These are phyloP conservation scores for Fusarium fujikuroi DNA, from an alignment of 2,329 filamentous ascomycete species.

Conservation along the genomic window DNA sequence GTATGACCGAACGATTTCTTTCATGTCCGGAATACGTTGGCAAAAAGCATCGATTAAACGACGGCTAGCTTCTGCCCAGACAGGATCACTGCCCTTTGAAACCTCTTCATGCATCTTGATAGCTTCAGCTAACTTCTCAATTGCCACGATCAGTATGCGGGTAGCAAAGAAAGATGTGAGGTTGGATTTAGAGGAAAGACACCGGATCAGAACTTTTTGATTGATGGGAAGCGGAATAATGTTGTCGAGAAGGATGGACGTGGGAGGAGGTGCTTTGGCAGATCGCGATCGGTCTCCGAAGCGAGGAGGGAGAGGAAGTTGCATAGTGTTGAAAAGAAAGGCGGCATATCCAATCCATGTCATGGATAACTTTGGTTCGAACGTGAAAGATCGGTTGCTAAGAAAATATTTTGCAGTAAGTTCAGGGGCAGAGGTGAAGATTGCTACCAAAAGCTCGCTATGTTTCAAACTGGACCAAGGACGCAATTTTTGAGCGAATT, in stretches of 20 bases:
- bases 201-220: slow-evolving; percentile 81
- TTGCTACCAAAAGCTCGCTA: slow-evolving; percentile 80
- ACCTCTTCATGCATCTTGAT: slow-evolving; percentile 69
- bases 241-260: slow-evolving; percentile 82
- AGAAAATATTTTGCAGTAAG: slow-evolving; percentile 89
- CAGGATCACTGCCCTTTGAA: slow-evolving; percentile 48
- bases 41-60: slow-evolving; percentile 80
- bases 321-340: slow-evolving; percentile 84
- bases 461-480: slow-evolving; percentile 87
- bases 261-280: slow-evolving; percentile 77
- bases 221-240: slow-evolving; percentile 85
- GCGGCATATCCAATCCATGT: slow-evolving; percentile 96
- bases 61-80: slow-evolving; percentile 77
- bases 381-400: slow-evolving; percentile 80
- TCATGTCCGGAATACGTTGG: slow-evolving; percentile 81
- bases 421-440: slow-evolving; percentile 86
- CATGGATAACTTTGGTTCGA: slow-evolving; percentile 90
- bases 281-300: slow-evolving; percentile 75
- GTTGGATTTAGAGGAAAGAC: slow-evolving; percentile 79
- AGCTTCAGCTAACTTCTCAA: slow-evolving; percentile 78
- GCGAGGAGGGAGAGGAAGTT: slow-evolving; percentile 75
- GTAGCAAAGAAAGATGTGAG: slow-evolving; percentile 87
- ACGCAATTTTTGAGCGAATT: slow-evolving; percentile 81
- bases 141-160: slow-evolving; percentile 79
- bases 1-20: slow-evolving; percentile 81